phyloP scores from a whole-genome alignment of 306 rosid genomes.

The Bauhinia variegata region DNA sequence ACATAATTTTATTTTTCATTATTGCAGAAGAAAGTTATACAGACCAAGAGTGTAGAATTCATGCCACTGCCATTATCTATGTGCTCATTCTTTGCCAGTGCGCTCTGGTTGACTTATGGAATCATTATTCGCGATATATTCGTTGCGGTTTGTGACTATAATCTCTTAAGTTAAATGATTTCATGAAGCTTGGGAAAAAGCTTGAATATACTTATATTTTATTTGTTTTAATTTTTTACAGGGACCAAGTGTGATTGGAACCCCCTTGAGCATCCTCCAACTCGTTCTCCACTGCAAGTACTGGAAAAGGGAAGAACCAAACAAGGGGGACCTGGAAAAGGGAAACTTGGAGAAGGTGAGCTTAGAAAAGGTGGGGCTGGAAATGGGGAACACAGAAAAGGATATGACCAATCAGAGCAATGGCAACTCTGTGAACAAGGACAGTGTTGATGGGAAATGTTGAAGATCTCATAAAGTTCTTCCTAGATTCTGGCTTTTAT shows the following conservation, averaged over 20 bases:
- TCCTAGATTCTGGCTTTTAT: slow-evolving; percentile 27
- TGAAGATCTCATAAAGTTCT: slow-evolving; percentile 15
- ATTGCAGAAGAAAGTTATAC: slow-evolving; percentile 54
- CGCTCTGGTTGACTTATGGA: slow-evolving; percentile 56
- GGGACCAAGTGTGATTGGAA: slow-evolving; percentile 75
- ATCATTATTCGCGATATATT: slow-evolving; percentile 47
- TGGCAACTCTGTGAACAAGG: slow-evolving; percentile 34
- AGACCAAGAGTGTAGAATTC: slow-evolving; percentile 56
- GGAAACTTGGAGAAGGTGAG: slow-evolving; percentile 33
- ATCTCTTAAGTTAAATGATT: not conserved
- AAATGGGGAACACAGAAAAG: slow-evolving; percentile 38
- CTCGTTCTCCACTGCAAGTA: slow-evolving; percentile 70
- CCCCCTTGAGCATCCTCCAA: slow-evolving; percentile 67
- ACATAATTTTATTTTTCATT: not conserved
- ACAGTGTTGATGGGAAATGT: slow-evolving; percentile 12
- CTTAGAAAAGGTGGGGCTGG: slow-evolving; percentile 40
- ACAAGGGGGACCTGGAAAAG: slow-evolving; percentile 46
- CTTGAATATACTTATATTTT: slow-evolving; percentile 9
- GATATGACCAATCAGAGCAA: slow-evolving; percentile 33
- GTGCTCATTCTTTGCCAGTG: slow-evolving; percentile 52
- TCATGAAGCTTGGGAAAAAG: not conserved
- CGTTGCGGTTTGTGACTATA: slow-evolving; percentile 44
- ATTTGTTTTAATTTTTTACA: slow-evolving; percentile 22
- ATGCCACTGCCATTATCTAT: slow-evolving; percentile 62
- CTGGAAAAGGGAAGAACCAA: slow-evolving; percentile 50